These are phyloP conservation scores for Saccharomycopsis crataegensis DNA, from an alignment of 1,139 yeast species.

Conservation along the genomic window DNA sequence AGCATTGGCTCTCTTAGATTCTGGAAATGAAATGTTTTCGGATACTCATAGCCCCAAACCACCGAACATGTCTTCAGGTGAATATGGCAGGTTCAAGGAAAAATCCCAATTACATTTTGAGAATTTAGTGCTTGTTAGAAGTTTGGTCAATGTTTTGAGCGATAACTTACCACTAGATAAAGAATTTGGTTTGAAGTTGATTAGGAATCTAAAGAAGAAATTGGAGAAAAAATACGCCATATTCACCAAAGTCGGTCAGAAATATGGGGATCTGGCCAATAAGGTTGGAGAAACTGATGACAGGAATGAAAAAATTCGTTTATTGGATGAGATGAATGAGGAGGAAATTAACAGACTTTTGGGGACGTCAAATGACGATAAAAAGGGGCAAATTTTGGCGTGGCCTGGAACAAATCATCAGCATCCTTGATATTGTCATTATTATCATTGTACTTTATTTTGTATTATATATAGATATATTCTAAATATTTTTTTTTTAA, in stretches of 20 bases:
- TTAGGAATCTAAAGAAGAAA: conserved; percentile 38
- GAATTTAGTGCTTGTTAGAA: conserved; percentile 28
- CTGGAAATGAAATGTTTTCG: conserved; percentile 21
- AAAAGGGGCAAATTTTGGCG: conserved; percentile 36
- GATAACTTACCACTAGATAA: conserved; percentile 48
- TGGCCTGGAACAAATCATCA: conserved; percentile 69
- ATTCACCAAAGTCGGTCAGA: conserved; percentile 23
- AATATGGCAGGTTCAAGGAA: conserved; percentile 1
- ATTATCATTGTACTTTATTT: neutral
- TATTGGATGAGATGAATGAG: conserved; percentile 17
- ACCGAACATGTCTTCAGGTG: neutral
- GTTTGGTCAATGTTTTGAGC: conserved; percentile 37
- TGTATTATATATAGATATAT: neutral
- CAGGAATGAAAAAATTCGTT: conserved; percentile 12
- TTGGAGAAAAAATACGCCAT: conserved; percentile 33
- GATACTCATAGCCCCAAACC: neutral
- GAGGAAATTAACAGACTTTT: conserved; percentile 13
- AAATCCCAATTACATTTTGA: conserved; percentile 8
- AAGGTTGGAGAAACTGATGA: neutral
- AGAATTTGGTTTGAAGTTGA: conserved; percentile 43
- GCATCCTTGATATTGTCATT: conserved; percentile 34
- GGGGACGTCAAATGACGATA: conserved; percentile 19
- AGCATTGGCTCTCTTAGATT: conserved; percentile 47
- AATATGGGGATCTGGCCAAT: conserved; percentile 20
- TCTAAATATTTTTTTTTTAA: neutral